phyloP scores from a whole-genome alignment of 805 yeast genomes.

The Pichia californica region DNA sequence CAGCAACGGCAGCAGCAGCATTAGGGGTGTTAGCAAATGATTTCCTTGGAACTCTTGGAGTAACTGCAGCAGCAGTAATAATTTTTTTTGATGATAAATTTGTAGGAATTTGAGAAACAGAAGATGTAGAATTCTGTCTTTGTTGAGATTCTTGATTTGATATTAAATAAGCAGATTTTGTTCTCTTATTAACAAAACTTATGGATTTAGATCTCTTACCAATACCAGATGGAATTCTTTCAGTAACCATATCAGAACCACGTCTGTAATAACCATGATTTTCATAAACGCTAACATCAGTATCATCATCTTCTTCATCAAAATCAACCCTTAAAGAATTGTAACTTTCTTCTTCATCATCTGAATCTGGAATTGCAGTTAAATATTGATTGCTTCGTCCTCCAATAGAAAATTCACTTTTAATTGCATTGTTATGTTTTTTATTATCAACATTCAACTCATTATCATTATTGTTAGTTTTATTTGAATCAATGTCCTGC shows the following conservation, averaged over 20 bases:
- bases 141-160: background rate
- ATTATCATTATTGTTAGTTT: background rate
- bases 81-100: background rate
- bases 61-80: constrained; percentile 75
- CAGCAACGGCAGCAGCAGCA: constrained; percentile 72
- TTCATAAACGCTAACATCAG: constrained; percentile 22
- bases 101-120: background rate
- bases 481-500: background rate
- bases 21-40: constrained; percentile 49
- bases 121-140: background rate
- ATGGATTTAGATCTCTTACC: constrained; percentile 58
- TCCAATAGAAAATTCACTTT: constrained; percentile 6
- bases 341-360: constrained; percentile 38
- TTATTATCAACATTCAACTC: too few relatives aligned
- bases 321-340: constrained; percentile 25
- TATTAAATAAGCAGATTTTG: constrained; percentile 21
- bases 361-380: constrained; percentile 16
- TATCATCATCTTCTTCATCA: constrained; percentile 35
- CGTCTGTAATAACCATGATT: constrained; percentile 25
- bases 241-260: constrained; percentile 30
- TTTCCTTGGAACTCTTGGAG: constrained; percentile 68
- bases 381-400: constrained; percentile 10
- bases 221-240: constrained; percentile 34
- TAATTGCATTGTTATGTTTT: background rate
- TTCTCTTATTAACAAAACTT: constrained; percentile 52